These are phyloP conservation scores for Neospora caninum DNA, from an alignment of 169 alveolate species.

Conservation along the genomic window DNA sequence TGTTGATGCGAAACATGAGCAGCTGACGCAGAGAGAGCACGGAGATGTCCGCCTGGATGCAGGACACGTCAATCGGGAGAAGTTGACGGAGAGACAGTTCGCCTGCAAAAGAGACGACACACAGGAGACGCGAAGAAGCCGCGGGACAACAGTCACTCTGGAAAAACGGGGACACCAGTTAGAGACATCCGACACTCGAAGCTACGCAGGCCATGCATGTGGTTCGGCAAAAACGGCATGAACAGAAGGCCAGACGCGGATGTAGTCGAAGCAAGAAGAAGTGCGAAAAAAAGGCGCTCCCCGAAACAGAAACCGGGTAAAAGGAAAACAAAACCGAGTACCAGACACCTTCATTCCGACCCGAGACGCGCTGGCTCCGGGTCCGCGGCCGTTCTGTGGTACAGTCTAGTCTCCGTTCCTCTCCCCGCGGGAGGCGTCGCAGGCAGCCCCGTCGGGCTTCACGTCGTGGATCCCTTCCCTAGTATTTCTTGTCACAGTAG, in stretches of 20 bases:
- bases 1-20: slow-evolving; percentile 13
- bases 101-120: neutral
- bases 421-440: too few relatives aligned
- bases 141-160: neutral
- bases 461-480: too few relatives aligned
- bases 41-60: neutral
- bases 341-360: neutral
- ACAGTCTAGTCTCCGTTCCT: too few relatives aligned
- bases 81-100: neutral
- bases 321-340: neutral
- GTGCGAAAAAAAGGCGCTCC: neutral
- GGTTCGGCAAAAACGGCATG: too few relatives aligned
- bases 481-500: neutral
- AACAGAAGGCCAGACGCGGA: too few relatives aligned
- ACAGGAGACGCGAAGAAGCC: neutral
- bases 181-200: too few relatives aligned
- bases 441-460: too few relatives aligned
- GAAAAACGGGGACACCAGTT: neutral
- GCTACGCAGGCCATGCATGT: too few relatives aligned
- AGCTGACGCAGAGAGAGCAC: neutral
- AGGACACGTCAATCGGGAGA: neutral
- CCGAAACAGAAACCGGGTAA: neutral
- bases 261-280: neutral
- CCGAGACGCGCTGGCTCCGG: too few relatives aligned
- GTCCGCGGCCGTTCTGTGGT: too few relatives aligned